These are phyloP conservation scores for Pseudoturritis turrita DNA, from an alignment of 345 rosid genomes.

Conservation along the genomic window DNA sequence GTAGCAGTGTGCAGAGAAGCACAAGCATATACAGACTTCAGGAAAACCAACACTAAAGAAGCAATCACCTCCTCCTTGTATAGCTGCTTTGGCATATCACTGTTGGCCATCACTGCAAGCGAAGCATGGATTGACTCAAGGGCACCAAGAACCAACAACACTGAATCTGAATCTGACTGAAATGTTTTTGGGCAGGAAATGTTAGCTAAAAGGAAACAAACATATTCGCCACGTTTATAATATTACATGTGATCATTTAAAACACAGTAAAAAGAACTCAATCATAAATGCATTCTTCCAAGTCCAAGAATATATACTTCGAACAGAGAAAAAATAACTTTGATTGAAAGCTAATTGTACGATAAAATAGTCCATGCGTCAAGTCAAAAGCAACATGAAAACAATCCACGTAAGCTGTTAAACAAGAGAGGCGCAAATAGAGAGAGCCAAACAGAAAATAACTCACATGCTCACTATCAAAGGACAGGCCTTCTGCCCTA, in stretches of 20 bases:
- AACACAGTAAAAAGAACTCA: not conserved
- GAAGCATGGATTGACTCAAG: conserved; percentile 95
- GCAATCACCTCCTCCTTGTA: conserved; percentile 86
- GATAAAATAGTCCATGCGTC: conserved; percentile 1
- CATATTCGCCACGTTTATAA: not conserved
- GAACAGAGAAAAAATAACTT: not conserved
- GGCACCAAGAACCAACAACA: conserved; percentile 66
- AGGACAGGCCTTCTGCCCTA: conserved; percentile 90
- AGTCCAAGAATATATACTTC: conserved; percentile 13
- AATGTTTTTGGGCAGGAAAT: conserved; percentile 22
- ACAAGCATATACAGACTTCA: not conserved
- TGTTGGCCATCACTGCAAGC: conserved; percentile 83
- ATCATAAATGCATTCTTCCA: not conserved
- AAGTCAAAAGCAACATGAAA: conserved; percentile 14
- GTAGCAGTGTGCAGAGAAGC: not conserved
- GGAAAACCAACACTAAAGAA: conserved; percentile 13
- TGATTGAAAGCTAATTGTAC: not conserved
- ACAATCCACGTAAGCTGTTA: not conserved
- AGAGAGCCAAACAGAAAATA: conserved; percentile 26
- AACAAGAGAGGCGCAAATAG: not conserved
- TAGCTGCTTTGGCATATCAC: conserved; percentile 91
- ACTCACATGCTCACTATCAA: conserved; percentile 65
- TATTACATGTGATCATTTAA: not conserved
- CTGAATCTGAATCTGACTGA: conserved; percentile 79
- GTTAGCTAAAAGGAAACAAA: conserved; percentile 5